These are phyloP conservation scores for Irpex sp. DNA, from an alignment of 1,284 basidiomycete genomes.

Conservation along the genomic window DNA sequence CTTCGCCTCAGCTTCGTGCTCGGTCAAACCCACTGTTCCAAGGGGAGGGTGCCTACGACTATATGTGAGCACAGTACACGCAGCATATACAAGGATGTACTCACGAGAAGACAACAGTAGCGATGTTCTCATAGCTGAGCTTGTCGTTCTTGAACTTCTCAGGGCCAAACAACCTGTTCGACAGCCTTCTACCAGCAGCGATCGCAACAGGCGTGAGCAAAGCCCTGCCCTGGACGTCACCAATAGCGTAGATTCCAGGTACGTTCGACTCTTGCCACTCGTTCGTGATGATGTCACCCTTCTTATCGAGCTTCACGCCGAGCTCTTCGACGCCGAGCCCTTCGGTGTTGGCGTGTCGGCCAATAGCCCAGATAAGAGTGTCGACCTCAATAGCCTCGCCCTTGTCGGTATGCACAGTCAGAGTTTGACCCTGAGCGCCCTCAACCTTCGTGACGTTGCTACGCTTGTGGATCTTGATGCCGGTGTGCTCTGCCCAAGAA, in stretches of 20 bases:
- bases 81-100: conserved; percentile 27
- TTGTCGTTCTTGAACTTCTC: conserved; percentile 85
- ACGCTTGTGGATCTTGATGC: conserved; percentile 82
- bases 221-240: conserved; percentile 91
- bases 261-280: conserved; percentile 87
- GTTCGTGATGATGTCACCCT: conserved; percentile 86
- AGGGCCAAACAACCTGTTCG: conserved; percentile 89
- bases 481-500: conserved; percentile 94
- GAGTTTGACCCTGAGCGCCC: conserved; percentile 60
- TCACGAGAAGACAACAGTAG: conserved; percentile 92
- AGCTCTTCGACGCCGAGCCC: conserved; percentile 76
- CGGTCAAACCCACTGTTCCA: conserved; percentile 89
- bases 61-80: conserved; percentile 2
- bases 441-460: conserved; percentile 78
- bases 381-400: conserved; percentile 86
- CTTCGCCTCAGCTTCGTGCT: conserved; percentile 84
- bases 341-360: conserved; percentile 80
- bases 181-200: conserved; percentile 86
- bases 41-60: conserved; percentile 79
- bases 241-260: conserved; percentile 76
- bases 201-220: conserved; percentile 98
- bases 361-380: conserved; percentile 91
- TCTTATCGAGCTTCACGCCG: conserved; percentile 74
- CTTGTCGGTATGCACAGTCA: conserved; percentile 68
- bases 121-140: conserved; percentile 88